A percentile compares a stretch with the other conserved stretches of the same genome.
These are phyloP conservation scores for Volvariella surrecta DNA, from an alignment of 1,284 basidiomycete genomes.

Conservation along the genomic window DNA sequence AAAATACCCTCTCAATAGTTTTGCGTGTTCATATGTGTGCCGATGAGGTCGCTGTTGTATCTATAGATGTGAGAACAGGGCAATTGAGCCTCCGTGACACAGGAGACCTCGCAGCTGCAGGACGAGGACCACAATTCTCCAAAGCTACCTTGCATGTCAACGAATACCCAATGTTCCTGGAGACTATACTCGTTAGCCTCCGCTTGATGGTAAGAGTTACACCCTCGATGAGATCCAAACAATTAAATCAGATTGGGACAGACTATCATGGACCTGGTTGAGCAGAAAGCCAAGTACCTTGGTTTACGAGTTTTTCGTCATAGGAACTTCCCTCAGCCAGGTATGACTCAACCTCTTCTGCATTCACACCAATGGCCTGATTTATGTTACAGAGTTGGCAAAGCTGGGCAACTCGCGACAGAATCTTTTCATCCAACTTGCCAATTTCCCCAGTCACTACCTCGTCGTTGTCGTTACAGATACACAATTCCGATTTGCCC, in stretches of 20 bases:
- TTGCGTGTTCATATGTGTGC: slow-evolving; percentile 62
- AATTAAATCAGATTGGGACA: slow-evolving; percentile 16
- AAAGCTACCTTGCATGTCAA: slow-evolving; percentile 51
- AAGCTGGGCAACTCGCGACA: slow-evolving; percentile 34
- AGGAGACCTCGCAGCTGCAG: slow-evolving; percentile 65
- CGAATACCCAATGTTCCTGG: slow-evolving; percentile 47
- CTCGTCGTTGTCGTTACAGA: slow-evolving; percentile 73
- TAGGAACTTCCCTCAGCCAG: slow-evolving; percentile 58
- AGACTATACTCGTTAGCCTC: slow-evolving; percentile 42
- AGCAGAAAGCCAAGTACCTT: slow-evolving; percentile 70
- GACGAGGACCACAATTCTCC: slow-evolving; percentile 54
- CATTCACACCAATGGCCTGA: slow-evolving; percentile 5
- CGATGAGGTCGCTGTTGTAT: slow-evolving; percentile 62
- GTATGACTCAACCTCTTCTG: slow-evolving; percentile 23
- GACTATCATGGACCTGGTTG: slow-evolving; percentile 68
- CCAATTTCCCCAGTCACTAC: slow-evolving; percentile 64
- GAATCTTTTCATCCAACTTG: slow-evolving; percentile 57
- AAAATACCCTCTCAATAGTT: slow-evolving; percentile 17
- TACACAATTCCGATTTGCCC: slow-evolving; percentile 66
- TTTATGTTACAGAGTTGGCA: slow-evolving; percentile 61
- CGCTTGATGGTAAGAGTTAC: slow-evolving; percentile 43
- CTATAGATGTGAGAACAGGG: slow-evolving; percentile 67
- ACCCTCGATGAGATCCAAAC: background rate
- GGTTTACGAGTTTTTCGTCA: slow-evolving; percentile 60
- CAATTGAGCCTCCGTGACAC: slow-evolving; percentile 62